Conservation (phyloP, 495 filamentous ascomycete genomes). For the Penicillium cataractarum region DNA sequence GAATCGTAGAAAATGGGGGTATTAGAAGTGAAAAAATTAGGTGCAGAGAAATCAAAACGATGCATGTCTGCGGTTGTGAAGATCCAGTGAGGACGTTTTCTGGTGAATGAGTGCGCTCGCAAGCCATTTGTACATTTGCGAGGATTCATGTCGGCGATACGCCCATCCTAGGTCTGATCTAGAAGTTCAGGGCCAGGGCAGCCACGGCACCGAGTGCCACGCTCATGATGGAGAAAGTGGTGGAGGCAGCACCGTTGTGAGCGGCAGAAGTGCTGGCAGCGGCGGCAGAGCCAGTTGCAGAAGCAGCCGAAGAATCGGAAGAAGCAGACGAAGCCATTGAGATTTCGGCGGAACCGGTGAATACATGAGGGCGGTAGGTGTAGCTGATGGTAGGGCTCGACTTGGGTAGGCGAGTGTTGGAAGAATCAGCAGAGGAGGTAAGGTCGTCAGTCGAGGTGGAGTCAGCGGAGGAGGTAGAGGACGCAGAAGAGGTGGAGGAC, state of each 20-base stretch:
- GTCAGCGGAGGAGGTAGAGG: conserved; percentile 26
- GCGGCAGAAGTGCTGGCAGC: conserved; percentile 19
- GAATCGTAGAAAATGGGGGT: conserved; percentile 20
- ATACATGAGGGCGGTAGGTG: conserved; percentile 40
- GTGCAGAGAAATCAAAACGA: conserved; percentile 18
- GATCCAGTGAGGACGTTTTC: conserved; percentile 6
- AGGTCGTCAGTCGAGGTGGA: conserved; percentile 27
- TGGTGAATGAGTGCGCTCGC: conserved; percentile 4
- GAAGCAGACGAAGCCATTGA: too few relatives aligned
- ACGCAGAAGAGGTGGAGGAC: conserved; percentile 27
- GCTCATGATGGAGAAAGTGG: conserved; percentile 32
- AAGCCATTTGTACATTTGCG: conserved; percentile 21
- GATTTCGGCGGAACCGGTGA: conserved; percentile 35
- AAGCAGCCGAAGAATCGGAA: conserved; percentile 16
- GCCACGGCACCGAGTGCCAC: conserved; percentile 35
- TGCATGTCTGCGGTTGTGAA: conserved; percentile 20
- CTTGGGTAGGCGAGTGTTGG: conserved; percentile 23
- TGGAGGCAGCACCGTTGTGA: conserved; percentile 26
- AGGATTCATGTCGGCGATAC: conserved; percentile 8
- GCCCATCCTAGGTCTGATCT: conserved; percentile 12
- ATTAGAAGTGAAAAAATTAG: conserved; percentile 16
- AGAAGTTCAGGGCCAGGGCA: conserved; percentile 31
- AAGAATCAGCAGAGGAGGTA: conserved; percentile 23
- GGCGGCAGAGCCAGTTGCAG: conserved; percentile 17
- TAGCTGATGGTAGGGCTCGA: conserved; percentile 32